Conservation (phyloP, 2,329 filamentous ascomycete species). For the Cladosporium sp. region DNA sequence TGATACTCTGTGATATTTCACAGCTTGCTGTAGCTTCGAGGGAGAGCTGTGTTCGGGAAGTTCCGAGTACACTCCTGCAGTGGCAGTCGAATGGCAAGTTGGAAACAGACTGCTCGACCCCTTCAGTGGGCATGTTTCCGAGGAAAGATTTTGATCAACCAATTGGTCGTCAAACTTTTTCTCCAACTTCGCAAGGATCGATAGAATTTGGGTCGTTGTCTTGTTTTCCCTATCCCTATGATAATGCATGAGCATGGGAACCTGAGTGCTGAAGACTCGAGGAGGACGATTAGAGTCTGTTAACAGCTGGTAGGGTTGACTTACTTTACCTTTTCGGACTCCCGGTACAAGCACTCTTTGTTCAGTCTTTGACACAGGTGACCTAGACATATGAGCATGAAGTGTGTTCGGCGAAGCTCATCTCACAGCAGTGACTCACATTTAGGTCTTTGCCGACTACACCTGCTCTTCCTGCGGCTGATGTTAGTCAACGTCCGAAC, state of each 20-base stretch:
- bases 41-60: neutral
- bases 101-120: neutral
- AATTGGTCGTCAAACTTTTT: constrained; percentile 48
- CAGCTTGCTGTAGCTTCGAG: neutral
- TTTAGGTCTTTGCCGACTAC: constrained; percentile 59
- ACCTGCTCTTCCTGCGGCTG: constrained; percentile 58
- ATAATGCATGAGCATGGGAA: neutral
- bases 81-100: neutral
- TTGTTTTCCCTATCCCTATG: constrained; percentile 52
- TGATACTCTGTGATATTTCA: constrained; percentile 35
- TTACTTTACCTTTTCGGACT: constrained; percentile 60
- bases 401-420: neutral
- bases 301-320: neutral
- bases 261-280: neutral
- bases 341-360: constrained; percentile 57
- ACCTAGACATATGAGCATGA: constrained; percentile 19
- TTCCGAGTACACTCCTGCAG: neutral
- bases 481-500: neutral
- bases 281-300: neutral
- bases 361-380: constrained; percentile 54
- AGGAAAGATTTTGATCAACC: neutral
- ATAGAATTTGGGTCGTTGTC: constrained; percentile 57
- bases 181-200: constrained; percentile 52
- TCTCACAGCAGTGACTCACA: constrained; percentile 34
- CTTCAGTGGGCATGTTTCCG: constrained; percentile 9